phyloP scores from a whole-genome alignment of 176 grass and related monocot species.

The Avena eriantha region DNA sequence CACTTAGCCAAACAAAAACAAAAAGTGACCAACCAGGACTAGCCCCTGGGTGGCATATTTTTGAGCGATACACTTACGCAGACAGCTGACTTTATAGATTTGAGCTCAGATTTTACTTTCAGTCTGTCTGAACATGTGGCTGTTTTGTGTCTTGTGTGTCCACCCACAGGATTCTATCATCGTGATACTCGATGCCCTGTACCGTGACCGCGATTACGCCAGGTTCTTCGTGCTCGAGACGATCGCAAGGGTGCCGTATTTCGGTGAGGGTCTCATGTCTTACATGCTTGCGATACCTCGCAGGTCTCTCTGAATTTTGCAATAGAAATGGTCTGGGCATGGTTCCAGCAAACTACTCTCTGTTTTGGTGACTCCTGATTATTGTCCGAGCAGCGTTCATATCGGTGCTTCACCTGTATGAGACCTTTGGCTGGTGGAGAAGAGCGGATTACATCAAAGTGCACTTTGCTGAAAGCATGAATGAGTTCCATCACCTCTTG shows the following conservation, averaged over 20 bases:
- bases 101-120: not conserved
- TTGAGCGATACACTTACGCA: constrained; percentile 1
- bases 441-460: constrained; percentile 89
- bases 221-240: constrained; percentile 91
- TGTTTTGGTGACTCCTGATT: constrained; percentile 12
- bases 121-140: not conserved
- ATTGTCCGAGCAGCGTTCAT: constrained; percentile 70
- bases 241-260: constrained; percentile 84
- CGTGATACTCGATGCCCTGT: constrained; percentile 54
- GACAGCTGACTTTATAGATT: not conserved
- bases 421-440: constrained; percentile 96
- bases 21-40: no score
- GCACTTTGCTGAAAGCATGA: constrained; percentile 95
- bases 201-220: constrained; percentile 73
- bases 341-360: not conserved
- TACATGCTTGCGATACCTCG: not conserved
- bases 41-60: no score
- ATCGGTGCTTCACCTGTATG: constrained; percentile 95
- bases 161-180: constrained; percentile 58
- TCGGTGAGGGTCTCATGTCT: constrained; percentile 61
- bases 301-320: not conserved
- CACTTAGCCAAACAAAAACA: no score
- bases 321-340: not conserved
- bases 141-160: not conserved
- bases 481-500: constrained; percentile 92